Base-by-base conservation (phyloP, 2,329 filamentous ascomycete genomes). In the Juglanconis sp. region DNA sequence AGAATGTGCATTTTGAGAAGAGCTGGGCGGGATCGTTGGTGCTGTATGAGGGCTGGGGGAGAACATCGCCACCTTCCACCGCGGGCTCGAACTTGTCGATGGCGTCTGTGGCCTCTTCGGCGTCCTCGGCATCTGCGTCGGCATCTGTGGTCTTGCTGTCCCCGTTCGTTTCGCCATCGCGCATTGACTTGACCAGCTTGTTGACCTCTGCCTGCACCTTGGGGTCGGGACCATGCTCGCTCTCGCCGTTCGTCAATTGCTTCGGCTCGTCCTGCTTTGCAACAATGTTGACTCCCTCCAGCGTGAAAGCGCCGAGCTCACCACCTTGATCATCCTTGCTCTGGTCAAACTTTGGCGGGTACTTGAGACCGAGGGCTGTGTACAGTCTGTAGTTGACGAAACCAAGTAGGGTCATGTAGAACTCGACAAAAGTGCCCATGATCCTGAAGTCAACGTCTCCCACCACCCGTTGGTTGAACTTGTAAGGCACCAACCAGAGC, bases 341-440 rank as follows among this genome's bases (percentile, higher is more conserved):
- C 67, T 86, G 80, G 72, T 97, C 92, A 69, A 98, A 98, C 75
- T 92, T 96, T 63, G 95, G 95, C 17, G 95, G 95, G 72, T 99
- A 99, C 60, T 97, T 92, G 64, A 99, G 79, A 8, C 95, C 95
- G 65, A 96, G 81, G 0, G 91, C 88, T 1, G 92, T 96, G 79
- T 97, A 99, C 51, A 99, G 82, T 65, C 92, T 83, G 81, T 92
- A 99, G 81, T 99, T 97, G 77, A 98, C 87, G 70, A 99, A 99
- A 63, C 94, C 90, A 24, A 99, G 81, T 13, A 99, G 83, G 4
- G 94, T 98, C 70, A 96, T 96, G 81, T 99, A 99, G 75, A 99
- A 99, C 74, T 99, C 94, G 66, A 99, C 88, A 72, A 99, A 99
- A 4, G 95, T 99, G 62, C 92, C 94, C 95, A 99, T 99, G 76